Percentiles rank a stretch among this genome's conserved stretches.
These are phyloP conservation scores for Claviceps fusiformis DNA, from an alignment of 2,329 filamentous ascomycete species.

Conservation along the genomic window DNA sequence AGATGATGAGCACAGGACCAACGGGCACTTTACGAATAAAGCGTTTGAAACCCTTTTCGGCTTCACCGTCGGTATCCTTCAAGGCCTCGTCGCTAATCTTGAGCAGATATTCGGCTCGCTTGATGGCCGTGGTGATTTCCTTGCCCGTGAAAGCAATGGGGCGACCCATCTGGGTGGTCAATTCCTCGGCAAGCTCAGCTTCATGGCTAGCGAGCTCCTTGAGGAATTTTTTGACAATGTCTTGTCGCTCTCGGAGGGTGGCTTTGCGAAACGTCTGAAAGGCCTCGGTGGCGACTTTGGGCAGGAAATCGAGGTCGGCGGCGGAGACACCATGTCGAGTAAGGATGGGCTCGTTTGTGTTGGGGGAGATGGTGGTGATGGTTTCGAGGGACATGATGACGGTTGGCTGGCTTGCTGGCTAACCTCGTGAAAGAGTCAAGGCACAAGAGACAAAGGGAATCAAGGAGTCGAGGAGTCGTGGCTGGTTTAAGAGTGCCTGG, in stretches of 20 bases:
- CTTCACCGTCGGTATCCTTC: slow-evolving; percentile 67
- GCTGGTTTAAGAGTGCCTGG: background rate
- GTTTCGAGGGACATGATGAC: slow-evolving; percentile 48
- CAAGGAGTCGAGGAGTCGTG: background rate
- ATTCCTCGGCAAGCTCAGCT: slow-evolving; percentile 68
- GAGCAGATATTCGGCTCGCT: slow-evolving; percentile 72
- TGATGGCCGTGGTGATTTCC: slow-evolving; percentile 75
- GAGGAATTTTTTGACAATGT: slow-evolving; percentile 69
- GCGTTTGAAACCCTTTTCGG: slow-evolving; percentile 77
- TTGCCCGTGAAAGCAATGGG: slow-evolving; percentile 77
- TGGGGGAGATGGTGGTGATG: slow-evolving; percentile 74
- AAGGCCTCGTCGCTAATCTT: slow-evolving; percentile 70
- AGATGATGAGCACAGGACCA: slow-evolving; percentile 77
- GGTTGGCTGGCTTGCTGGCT: background rate
- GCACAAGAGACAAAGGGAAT: background rate
- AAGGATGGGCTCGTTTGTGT: slow-evolving; percentile 72
- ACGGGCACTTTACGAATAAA: slow-evolving; percentile 82
- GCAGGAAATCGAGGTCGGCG: slow-evolving; percentile 57
- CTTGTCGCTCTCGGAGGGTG: slow-evolving; percentile 58
- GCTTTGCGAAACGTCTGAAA: slow-evolving; percentile 70
- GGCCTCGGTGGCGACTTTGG: slow-evolving; percentile 56
- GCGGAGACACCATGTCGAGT: slow-evolving; percentile 62
- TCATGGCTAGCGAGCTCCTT: slow-evolving; percentile 55
- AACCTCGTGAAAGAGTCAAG: too few species aligned
- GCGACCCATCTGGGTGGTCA: slow-evolving; percentile 91